Base-by-base conservation (phyloP, 371 early-diverging fungal species). In the Syncephalastrum racemosum region DNA sequence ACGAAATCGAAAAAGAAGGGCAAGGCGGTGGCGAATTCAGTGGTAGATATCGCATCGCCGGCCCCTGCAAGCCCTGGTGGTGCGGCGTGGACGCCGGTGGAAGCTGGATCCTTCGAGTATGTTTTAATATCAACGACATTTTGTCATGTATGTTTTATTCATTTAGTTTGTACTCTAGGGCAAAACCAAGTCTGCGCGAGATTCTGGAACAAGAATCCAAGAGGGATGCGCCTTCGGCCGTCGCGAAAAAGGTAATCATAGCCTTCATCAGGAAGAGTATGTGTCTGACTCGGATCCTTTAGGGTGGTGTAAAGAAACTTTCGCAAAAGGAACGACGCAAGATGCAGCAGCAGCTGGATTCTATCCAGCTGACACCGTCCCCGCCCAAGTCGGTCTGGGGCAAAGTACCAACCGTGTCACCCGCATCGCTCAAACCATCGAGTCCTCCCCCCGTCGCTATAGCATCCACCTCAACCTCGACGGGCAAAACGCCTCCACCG, bases 311-410 rank as follows among this genome's bases (percentile, higher is more conserved):
- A 8, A 78, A 78, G 54, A 80, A 80, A 53, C 49, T 68, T 0
- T 80, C 80, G 7, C 80, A 80, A 54, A 76, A 72, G 27, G 80
- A 80, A 44, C 53, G 77, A 47, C 61, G 68, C 12, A 73, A 68
- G 23, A 20, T 75, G 10, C 59, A 59, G 24, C 64, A 70, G 36
- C 70, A 70, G 50, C 68, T 31, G 36, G 36, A 31, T 5, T 31
- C 12, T 8, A 31, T 31, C 36, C 36, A 74, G 52, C 12, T 58
- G 22, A 66, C 59, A 14, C 50, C 67, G 4, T 36, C 59, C 18
- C 31, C 62, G 4, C 46, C 63, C 1, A 78, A 71, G 44, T 52
- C 70, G 25, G 74, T 70, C 4, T 79, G 79, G 79, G 79, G 79
- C 0, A 79, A 72, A 50, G 52, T 67, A 3, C 36, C 36, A 2